Conservation (phyloP, 371 early-diverging fungal species). For the Lichtheimia corymbifera region DNA sequence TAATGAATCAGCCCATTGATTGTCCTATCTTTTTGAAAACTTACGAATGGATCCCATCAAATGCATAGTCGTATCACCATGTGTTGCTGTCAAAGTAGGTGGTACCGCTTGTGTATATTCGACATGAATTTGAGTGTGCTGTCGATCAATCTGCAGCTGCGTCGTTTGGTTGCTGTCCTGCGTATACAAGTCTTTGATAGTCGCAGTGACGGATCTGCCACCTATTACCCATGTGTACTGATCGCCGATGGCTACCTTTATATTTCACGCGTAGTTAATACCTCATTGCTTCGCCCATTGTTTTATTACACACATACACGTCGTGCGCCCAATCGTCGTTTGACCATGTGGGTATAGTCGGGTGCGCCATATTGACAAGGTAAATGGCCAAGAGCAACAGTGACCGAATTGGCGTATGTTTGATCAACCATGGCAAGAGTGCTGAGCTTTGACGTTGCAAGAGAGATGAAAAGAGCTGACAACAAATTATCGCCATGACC, state of each 20-base stretch:
- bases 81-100: background rate
- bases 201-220: slow-evolving; percentile 5
- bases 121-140: background rate
- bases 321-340: slow-evolving; percentile 10
- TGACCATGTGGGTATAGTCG: slow-evolving; percentile 3
- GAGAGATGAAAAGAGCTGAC: too few species aligned
- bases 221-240: slow-evolving; percentile 4
- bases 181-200: background rate
- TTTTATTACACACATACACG: background rate
- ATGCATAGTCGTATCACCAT: slow-evolving; percentile 1
- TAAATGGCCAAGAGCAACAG: too few species aligned
- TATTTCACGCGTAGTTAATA: too few species aligned
- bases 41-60: slow-evolving; percentile 5
- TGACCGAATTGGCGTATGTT: too few species aligned
- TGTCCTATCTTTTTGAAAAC: background rate
- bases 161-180: background rate
- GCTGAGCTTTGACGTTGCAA: too few species aligned
- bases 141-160: slow-evolving; percentile 5
- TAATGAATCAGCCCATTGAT: too few species aligned
- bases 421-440: too few species aligned
- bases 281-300: too few species aligned
- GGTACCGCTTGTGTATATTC: background rate
- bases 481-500: too few species aligned
- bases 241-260: slow-evolving; percentile 11
- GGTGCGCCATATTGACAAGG: too few species aligned